Conservation (phyloP, 1,284 basidiomycete genomes). For the Boletus mariae region DNA sequence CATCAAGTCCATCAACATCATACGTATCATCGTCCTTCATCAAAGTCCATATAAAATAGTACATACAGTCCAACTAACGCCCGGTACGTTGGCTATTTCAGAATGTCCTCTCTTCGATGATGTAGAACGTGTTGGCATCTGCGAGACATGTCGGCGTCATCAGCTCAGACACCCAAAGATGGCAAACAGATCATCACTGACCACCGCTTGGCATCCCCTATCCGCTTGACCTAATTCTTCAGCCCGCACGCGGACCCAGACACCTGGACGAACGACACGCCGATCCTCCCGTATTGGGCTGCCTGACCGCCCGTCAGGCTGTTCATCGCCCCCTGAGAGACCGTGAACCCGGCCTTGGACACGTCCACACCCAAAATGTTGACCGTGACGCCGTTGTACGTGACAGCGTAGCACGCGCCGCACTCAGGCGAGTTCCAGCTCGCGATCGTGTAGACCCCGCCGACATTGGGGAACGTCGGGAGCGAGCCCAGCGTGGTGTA, state of each 20-base stretch:
- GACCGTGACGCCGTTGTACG: conserved; percentile 24
- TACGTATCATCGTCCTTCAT: conserved; percentile 12
- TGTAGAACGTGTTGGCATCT: background rate
- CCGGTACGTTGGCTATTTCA: background rate
- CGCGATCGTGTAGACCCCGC: conserved; percentile 29
- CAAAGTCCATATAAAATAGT: background rate
- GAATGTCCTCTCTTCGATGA: background rate
- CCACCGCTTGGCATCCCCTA: background rate
- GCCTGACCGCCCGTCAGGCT: conserved; percentile 29
- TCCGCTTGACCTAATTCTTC: background rate
- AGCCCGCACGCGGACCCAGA: background rate
- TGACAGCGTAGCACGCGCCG: conserved; percentile 34
- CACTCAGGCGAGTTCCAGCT: conserved; percentile 31
- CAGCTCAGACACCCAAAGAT: background rate
- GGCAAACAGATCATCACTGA: background rate
- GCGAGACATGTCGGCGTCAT: background rate
- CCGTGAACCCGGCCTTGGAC: conserved; percentile 31
- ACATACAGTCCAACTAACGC: conserved; percentile 3
- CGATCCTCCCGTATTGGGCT: conserved; percentile 20
- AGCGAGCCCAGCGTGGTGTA: conserved; percentile 33
- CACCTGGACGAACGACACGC: conserved; percentile 8
- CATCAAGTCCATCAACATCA: conserved; percentile 10
- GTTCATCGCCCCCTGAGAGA: conserved; percentile 35
- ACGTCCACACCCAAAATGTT: conserved; percentile 33
- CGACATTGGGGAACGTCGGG: conserved; percentile 33